These are phyloP conservation scores for Ascochyta koolunga DNA, from an alignment of 2,329 filamentous ascomycete species.

Conservation along the genomic window DNA sequence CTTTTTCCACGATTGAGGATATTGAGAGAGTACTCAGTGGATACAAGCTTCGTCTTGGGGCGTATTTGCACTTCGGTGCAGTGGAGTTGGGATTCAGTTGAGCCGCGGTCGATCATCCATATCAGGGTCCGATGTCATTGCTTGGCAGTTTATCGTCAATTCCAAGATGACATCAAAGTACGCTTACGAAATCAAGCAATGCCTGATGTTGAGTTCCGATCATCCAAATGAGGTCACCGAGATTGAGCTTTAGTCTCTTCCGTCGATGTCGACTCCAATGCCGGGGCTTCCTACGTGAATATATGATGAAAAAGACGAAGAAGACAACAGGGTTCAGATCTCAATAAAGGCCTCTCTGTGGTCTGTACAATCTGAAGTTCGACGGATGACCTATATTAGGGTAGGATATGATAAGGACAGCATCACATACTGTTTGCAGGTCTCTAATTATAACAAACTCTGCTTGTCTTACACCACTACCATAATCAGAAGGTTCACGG, in stretches of 20 bases:
- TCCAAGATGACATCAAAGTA: neutral
- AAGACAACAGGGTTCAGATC: neutral
- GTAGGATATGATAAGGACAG: no score
- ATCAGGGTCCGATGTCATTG: conserved; percentile 18
- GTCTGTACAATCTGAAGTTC: neutral
- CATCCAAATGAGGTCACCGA: no score
- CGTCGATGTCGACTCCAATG: conserved; percentile 6
- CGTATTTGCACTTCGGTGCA: neutral
- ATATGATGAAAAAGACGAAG: neutral
- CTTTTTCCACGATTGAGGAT: neutral
- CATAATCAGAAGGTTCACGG: no score
- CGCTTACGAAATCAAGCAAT: no score
- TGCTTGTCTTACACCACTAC: no score
- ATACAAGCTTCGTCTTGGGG: neutral
- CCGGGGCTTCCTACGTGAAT: neutral
- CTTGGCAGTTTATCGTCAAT: conserved; percentile 3
- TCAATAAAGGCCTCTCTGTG: conserved; percentile 3
- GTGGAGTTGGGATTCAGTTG: neutral
- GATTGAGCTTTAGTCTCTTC: neutral
- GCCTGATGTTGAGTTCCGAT: no score
- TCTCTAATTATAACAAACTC: no score
- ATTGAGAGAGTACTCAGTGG: neutral
- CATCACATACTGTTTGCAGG: no score
- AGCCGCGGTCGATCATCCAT: conserved; percentile 13
- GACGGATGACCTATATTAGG: no score